phyloP scores from a whole-genome alignment of 768 basidiomycete species.

The Mycena indigotica region DNA sequence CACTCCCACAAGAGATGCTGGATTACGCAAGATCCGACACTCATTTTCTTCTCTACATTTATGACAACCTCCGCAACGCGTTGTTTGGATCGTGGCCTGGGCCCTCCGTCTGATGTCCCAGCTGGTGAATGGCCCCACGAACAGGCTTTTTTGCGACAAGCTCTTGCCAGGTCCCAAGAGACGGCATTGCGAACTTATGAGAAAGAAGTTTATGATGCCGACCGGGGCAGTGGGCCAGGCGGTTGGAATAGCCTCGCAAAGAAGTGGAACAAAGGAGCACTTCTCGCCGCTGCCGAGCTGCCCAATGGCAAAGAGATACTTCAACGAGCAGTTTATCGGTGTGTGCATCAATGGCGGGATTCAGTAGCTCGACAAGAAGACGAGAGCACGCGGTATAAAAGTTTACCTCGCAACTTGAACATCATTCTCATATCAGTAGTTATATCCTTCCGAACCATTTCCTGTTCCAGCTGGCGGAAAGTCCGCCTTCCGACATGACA shows the following conservation, averaged over 20 bases:
- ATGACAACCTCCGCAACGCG: conserved; percentile 86
- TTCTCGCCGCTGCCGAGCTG: conserved; percentile 41
- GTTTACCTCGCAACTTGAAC: background rate
- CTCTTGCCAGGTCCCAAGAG: conserved; percentile 71
- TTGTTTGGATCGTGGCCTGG: conserved; percentile 72
- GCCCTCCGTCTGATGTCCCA: no score
- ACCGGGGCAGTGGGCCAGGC: conserved; percentile 60
- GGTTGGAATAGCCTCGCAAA: conserved; percentile 80
- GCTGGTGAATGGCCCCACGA: conserved; percentile 23
- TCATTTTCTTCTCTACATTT: conserved; percentile 91
- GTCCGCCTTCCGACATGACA: conserved; percentile 65
- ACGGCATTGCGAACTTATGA: conserved; percentile 76
- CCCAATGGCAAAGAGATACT: conserved; percentile 40
- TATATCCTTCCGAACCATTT: conserved; percentile 77
- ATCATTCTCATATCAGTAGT: conserved; percentile 28
- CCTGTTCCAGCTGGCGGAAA: conserved; percentile 73
- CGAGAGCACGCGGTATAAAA: conserved; percentile 73
- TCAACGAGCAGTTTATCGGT: conserved; percentile 66
- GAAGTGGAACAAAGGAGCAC: conserved; percentile 77
- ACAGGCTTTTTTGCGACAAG: conserved; percentile 56
- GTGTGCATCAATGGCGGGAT: conserved; percentile 86
- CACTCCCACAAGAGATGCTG: conserved; percentile 86
- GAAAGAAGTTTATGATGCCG: conserved; percentile 68
- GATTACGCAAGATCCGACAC: conserved; percentile 95
- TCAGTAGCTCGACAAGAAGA: conserved; percentile 77